phyloP scores from a whole-genome alignment of 2,329 filamentous ascomycete genomes.

The Verticillium dahliae region DNA sequence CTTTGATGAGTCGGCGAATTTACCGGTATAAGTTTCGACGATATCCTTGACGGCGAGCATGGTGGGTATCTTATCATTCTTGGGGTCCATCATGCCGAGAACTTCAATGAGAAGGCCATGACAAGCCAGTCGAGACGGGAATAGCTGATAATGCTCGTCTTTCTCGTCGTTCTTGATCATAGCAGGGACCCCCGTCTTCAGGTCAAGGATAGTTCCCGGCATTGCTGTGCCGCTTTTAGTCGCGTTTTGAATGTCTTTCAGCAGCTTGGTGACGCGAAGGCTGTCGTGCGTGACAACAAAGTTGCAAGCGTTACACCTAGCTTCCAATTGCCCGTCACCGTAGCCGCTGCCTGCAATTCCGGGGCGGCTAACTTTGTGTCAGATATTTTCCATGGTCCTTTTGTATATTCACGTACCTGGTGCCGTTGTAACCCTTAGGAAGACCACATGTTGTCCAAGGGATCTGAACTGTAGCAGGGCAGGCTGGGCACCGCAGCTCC shows the following conservation, averaged over 20 bases:
- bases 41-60: slow-evolving; percentile 4
- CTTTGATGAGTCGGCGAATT: slow-evolving; percentile 5
- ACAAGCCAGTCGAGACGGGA: slow-evolving; percentile 6
- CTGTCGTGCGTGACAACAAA: slow-evolving; percentile 43
- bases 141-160: slow-evolving; percentile 6
- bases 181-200: slow-evolving; percentile 28
- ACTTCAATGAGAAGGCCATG: slow-evolving; percentile 5
- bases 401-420: neutral
- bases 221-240: slow-evolving; percentile 39
- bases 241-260: slow-evolving; percentile 41
- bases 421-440: slow-evolving; percentile 23
- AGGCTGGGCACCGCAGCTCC: slow-evolving; percentile 42
- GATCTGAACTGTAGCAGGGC: slow-evolving; percentile 27
- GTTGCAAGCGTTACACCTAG: slow-evolving; percentile 39
- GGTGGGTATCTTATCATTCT: neutral
- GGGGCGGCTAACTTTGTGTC: slow-evolving; percentile 10
- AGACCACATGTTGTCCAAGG: slow-evolving; percentile 48
- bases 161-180: neutral
- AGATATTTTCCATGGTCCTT: no score
- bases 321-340: slow-evolving; percentile 40
- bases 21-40: slow-evolving; percentile 9
- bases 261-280: slow-evolving; percentile 52
- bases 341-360: slow-evolving; percentile 37
- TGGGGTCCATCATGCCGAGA: slow-evolving; percentile 1
- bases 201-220: slow-evolving; percentile 52